Evolutionary conservation across 1,139 yeast genomes (phyloP).

Genomic region (Candida sanyaensis): DNA sequence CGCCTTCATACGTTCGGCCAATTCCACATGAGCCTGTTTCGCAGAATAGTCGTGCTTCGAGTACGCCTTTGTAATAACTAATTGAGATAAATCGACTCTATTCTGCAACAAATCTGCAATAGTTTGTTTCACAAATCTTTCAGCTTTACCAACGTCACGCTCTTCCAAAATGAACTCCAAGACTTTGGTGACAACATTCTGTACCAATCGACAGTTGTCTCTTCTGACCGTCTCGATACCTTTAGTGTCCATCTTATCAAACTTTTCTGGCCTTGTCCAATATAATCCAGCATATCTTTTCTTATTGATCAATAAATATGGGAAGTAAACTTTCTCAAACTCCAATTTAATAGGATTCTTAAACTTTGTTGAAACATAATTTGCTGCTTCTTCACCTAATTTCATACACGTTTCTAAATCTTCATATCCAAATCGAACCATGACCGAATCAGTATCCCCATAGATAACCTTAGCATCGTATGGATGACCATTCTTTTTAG

Average conservation of each 20-base stretch:
- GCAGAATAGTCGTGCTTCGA: slow-evolving; percentile 91
- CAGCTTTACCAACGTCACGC: slow-evolving; percentile 87
- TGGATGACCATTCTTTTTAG: slow-evolving; percentile 75
- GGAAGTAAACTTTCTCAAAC: slow-evolving; percentile 95
- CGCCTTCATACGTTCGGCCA: slow-evolving; percentile 93
- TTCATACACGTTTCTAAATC: slow-evolving; percentile 86
- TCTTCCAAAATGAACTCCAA: slow-evolving; percentile 84
- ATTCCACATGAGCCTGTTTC: slow-evolving; percentile 95
- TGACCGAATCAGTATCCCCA: slow-evolving; percentile 99
- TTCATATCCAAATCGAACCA: slow-evolving; percentile 94
- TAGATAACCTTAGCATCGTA: slow-evolving; percentile 90
- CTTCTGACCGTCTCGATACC: slow-evolving; percentile 98
- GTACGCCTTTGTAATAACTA: slow-evolving; percentile 91
- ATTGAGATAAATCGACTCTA: slow-evolving; percentile 86
- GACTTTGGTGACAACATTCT: slow-evolving; percentile 90
- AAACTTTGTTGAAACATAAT: slow-evolving; percentile 75
- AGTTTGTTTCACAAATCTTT: slow-evolving; percentile 78
- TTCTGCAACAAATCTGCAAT: slow-evolving; percentile 91
- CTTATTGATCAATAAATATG: slow-evolving; percentile 89
- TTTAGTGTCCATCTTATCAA: slow-evolving; percentile 96
- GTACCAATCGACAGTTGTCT: slow-evolving; percentile 94
- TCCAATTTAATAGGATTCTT: slow-evolving; percentile 89
- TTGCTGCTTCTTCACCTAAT: slow-evolving; percentile 94
- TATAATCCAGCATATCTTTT: slow-evolving; percentile 96
- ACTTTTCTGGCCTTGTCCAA: slow-evolving; percentile 90